Percentiles rank a stretch among this genome's conserved stretches.
phyloP scores from a whole-genome alignment of 2,329 filamentous ascomycete genomes.

The Zasmidium angulare region DNA sequence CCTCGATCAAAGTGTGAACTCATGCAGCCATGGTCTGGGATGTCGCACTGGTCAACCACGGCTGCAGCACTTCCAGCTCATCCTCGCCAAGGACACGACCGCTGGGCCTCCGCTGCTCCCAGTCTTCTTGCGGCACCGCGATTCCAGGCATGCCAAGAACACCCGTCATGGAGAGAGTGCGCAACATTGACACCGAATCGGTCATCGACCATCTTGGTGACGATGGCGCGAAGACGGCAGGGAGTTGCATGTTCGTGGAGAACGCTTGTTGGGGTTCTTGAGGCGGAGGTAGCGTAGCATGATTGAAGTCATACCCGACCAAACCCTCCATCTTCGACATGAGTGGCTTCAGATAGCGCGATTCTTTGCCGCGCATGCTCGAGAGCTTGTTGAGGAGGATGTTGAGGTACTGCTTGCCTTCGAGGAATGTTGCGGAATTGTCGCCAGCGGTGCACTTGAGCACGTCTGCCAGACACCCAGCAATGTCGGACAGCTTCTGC shows the following conservation, averaged over 20 bases:
- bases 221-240: constrained; percentile 7
- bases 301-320: constrained; percentile 28
- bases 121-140: constrained; percentile 17
- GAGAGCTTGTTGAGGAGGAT: constrained; percentile 34
- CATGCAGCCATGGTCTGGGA: constrained; percentile 1
- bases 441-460: constrained; percentile 37
- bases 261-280: constrained; percentile 15
- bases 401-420: constrained; percentile 36
- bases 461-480: constrained; percentile 37
- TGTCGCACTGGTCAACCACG: constrained; percentile 15
- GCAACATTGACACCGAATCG: constrained; percentile 32
- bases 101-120: constrained; percentile 18
- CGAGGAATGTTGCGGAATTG: constrained; percentile 31
- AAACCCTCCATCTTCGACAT: constrained; percentile 35
- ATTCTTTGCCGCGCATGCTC: constrained; percentile 37
- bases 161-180: constrained; percentile 31
- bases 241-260: constrained; percentile 7
- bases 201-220: constrained; percentile 25
- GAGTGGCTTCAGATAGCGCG: constrained; percentile 36
- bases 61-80: constrained; percentile 22
- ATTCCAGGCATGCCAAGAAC: constrained; percentile 30
- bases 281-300: constrained; percentile 23
- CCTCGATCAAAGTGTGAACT: background rate
- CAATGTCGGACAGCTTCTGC: constrained; percentile 39
- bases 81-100: constrained; percentile 18